Evolutionary conservation across 164 flowering plant genomes (phyloP), one percentile per base, ranked within the genome.

Genomic region (Dillenia suffruticosa): DNA sequence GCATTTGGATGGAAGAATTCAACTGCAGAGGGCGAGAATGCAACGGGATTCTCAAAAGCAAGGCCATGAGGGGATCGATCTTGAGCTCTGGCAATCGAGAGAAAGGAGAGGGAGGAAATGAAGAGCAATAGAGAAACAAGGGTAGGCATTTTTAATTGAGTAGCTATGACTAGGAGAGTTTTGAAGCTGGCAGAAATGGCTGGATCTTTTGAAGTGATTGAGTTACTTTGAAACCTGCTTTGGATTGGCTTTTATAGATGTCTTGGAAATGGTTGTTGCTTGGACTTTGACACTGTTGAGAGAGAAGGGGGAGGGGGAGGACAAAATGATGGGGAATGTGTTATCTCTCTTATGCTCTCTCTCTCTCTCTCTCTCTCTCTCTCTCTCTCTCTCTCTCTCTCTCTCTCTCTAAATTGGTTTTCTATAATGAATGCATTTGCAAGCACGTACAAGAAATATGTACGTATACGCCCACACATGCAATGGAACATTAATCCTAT

Each of bases 1-100:
- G 70, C 49, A 32, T 76, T 68, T 0, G 96, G 90, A 62, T 92
- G 86, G 80, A 92, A 92, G 74, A 88, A 89, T 0, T 81, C 84
- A 16, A 67, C 69, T 53, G 96, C 90, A 9, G 83, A 69, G 10
- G 96, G 97, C 1, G 97, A 74, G 55, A 92, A 71, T 0, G 85
- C 78, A 46, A 75, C 40, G 2, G 96, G 92, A 62, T 50, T 81
- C 70, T 82, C 86, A n/a, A 83, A 63, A 10, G 63, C 72, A 9
- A 85, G 77, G 32, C 96, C 94, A 67, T 87, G 96, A 14, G 87
- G 84, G 10, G 84, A 74, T 76, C 81, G 67, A 0, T 68, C 78
- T 64, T 81, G 79, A 24, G 83, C 80, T 55, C 63, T 58, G 15
- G 78, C 66, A 10, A 65, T 26, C 64, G 62, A 66, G 54, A 82